Conservation (phyloP, 2,329 filamentous ascomycete genomes). For the Diplodia seriata region DNA sequence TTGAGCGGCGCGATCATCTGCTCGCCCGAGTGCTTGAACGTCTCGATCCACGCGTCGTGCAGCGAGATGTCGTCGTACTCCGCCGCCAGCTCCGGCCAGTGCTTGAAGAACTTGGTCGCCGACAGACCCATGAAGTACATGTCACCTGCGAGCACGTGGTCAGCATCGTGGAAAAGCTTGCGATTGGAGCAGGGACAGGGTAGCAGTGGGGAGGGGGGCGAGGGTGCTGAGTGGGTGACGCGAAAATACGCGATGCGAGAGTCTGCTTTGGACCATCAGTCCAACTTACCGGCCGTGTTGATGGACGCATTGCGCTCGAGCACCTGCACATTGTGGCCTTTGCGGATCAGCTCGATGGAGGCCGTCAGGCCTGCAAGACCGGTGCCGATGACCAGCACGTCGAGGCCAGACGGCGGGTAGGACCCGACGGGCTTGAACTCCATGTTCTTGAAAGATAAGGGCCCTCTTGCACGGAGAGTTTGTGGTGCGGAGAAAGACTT, state of each 20-base stretch:
- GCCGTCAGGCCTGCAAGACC: conserved; percentile 49
- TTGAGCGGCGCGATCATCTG: conserved; percentile 57
- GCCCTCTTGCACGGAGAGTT: background rate
- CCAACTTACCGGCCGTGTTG: conserved; percentile 58
- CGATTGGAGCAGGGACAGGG: background rate
- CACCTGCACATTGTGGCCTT: conserved; percentile 51
- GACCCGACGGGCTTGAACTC: conserved; percentile 59
- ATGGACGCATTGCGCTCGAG: conserved; percentile 55
- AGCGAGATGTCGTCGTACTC: conserved; percentile 61
- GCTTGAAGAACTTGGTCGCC: conserved; percentile 62
- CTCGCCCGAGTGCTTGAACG: conserved; percentile 61
- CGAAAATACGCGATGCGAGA: background rate
- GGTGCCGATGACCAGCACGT: conserved; percentile 51
- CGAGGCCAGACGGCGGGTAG: conserved; percentile 53
- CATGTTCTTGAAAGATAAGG: conserved; percentile 9
- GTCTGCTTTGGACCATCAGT: background rate
- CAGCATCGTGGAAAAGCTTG: background rate
- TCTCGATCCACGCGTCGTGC: conserved; percentile 63
- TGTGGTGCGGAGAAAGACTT: background rate
- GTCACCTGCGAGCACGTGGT: conserved; percentile 52
- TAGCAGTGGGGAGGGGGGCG: background rate
- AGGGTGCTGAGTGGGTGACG: background rate
- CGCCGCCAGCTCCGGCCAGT: conserved; percentile 61
- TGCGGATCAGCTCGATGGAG: conserved; percentile 49
- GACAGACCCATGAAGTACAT: conserved; percentile 67